Evolutionary conservation across 331 rosid genomes (phyloP), one percentile per base, ranked within the genome.

Genomic region (Dryas integrifolia): DNA sequence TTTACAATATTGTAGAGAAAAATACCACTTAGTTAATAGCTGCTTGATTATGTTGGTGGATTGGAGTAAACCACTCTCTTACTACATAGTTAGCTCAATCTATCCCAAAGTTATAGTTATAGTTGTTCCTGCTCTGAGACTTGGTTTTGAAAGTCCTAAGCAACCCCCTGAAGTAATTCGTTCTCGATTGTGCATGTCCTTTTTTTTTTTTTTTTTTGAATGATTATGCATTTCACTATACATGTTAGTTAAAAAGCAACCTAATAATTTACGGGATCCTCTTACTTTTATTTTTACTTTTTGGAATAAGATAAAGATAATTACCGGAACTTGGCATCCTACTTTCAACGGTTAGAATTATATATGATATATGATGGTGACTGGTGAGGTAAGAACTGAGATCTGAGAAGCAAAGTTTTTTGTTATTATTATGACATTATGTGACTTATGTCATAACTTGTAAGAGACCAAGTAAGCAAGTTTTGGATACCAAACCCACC

Each of bases 401-500:
- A 13, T 4, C 16, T 59, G 65, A 44, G n/a, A 74, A 53, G 39
- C 45, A 39, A 63, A 26, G 9, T 43, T 13, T 59, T 30, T 30
- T 1, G 35, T 30, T 30, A 30, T 30, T 30, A 30, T 30, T 30
- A 30, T 30, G 35, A 30, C 35, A 13, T 40, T 10, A 57, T 13
- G 1, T 21, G 24, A 21, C 24, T 21, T 21, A 21, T 21, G 26
- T 0, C 9, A 40, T 43, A 43, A 44, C 55, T 43, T 55, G 46
- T 41, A 18, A 51, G 58, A 24, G 56, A 50, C 41, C 52, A 64
- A 41, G 86, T 67, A 72, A 77, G 69, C 77, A 66, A 77, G 65
- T 51, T 68, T 83, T 66, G 87, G 88, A 60, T 77, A 73, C 92
- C 90, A 82, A 82, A 84, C 85, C 21, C 79, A 82, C 85, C 93